A percentile compares a stretch with the other conserved stretches of the same genome.
These are phyloP conservation scores for Sphenostylis stenocarpa DNA, from an alignment of 306 rosid genomes.

Conservation along the genomic window DNA sequence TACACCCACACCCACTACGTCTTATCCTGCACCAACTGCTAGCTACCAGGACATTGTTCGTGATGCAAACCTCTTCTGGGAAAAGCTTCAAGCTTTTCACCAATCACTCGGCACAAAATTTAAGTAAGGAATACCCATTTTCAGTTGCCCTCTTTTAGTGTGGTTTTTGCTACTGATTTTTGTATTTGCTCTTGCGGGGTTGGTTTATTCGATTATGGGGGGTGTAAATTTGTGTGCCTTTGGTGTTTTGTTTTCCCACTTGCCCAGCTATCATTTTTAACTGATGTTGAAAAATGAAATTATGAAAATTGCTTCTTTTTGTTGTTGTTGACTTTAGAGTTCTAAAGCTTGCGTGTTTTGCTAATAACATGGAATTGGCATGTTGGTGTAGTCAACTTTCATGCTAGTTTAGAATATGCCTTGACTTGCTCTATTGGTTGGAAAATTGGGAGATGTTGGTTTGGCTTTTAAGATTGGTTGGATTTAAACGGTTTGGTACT, in stretches of 20 bases:
- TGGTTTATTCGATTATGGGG: neutral
- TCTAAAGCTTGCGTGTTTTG: neutral
- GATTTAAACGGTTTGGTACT: conserved; percentile 1
- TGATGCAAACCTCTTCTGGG: conserved; percentile 60
- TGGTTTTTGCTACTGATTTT: neutral
- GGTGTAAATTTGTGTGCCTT: conserved; percentile 7
- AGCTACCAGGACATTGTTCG: conserved; percentile 50
- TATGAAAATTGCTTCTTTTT: neutral
- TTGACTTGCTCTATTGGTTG: neutral
- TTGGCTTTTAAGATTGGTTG: neutral
- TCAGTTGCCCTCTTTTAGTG: neutral
- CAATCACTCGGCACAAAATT: conserved; percentile 51
- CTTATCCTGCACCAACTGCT: conserved; percentile 65
- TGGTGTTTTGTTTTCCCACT: neutral
- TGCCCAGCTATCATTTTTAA: neutral
- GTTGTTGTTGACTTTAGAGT: neutral
- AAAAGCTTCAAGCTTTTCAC: conserved; percentile 69
- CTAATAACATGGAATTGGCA: neutral
- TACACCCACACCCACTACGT: conserved; percentile 6
- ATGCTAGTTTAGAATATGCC: neutral
- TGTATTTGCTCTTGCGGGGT: conserved; percentile 21
- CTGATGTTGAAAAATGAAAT: neutral
- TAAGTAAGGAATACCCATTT: conserved; percentile 38
- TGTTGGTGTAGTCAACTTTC: neutral
- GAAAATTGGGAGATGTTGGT: neutral